Base-by-base conservation (phyloP, 345 rosid genomes). In the Angophora floribunda region DNA sequence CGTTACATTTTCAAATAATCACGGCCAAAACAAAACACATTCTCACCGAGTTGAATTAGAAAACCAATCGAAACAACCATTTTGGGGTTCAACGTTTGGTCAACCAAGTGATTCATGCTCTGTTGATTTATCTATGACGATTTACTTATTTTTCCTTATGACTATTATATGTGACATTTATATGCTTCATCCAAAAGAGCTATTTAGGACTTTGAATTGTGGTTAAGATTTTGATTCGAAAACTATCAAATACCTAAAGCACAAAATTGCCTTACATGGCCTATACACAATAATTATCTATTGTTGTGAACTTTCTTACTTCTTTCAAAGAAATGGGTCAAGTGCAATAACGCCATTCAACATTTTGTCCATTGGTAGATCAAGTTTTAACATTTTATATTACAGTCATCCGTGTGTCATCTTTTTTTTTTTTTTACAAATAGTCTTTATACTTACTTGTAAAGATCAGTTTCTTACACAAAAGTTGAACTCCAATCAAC, bases 21-120 rank as follows among this genome's bases (percentile, higher is more conserved):
- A 57, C n/a, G 9, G 28, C n/a, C 9, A 24, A 59, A 24, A 59
- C 0, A 2, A 10, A 9, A 4, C 0, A 0, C 4, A 1, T 9
- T 9, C 0, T 11, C 65, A 24, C 0, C 1, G 2, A 26, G 14
- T 59, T 13, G 7, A 59, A 59, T 59, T 10, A 59, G 30, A 59
- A 59, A 10, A 59, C 65, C 65, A 59, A 59, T 59, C 0, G 0
- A 59, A 57, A 57, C n/a, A 24, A 57, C 63, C 63, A 0, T 57
- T 22, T 1, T 4, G 6, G 65, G 65, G 3, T 57, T 24, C 65
- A 57, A 57, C 65, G 4, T 59, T 59, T 57, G 13, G 65, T 24
- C n/a, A 57, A 1, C n/a, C 65, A 59, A 24, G 14, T 59, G 30
- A 59, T 59, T 24, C 65, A 59, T 59, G 30, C 4, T 26, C 30